Evolutionary conservation across 2,329 filamentous ascomycete species (phyloP), one percentile per base, ranked within the genome.

Genomic region (Apiospora saccharicola): DNA sequence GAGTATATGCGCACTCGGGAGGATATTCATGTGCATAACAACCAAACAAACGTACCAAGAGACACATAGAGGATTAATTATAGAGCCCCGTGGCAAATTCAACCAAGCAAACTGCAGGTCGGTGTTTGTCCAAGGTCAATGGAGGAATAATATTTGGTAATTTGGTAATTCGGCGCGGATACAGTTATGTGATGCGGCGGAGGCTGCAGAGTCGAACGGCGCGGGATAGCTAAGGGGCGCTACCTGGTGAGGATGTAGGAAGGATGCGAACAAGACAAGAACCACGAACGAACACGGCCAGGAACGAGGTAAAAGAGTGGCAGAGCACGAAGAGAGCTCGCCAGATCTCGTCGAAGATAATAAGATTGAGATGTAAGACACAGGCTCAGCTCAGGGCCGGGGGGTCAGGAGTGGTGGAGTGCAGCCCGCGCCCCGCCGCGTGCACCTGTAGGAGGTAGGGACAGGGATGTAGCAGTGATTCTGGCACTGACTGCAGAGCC

Each of bases 331-430:
- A 64, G 57, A 64, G 34, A 64, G 57, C 57, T 64, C 57, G 57
- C 57, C 57, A n/a, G 57, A 30, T n/a, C 57, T 64, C 34, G 30
- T 64, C 57, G 30, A 64, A 64, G 57, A 64, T 64, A 64, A 41
- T 64, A 64, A 64, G 57, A 64, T 37, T 64, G 57, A 64, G 57
- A 64, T 64, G 57, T 64, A 64, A 64, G 57, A 64, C 57, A 64
- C 57, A 64, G 57, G 57, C 41, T 64, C 57, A 64, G 57, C 57
- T 64, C 57, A 41, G 34, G 30, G 57, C 57, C 57, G 57, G 57
- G 57, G 57, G 57, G n/a, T 37, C 46, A 64, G 57, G 57, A 30
- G 34, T 64, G 57, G 57, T 64, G 57, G 57, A 64, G 57, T 41
- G 57, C 57, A 64, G 57, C 57, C 57, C 41, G 37, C 57, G 57